Evolutionary conservation across 805 yeast genomes (phyloP), one percentile per base, ranked within the genome.

Genomic region (Kuraishia hungarica): DNA sequence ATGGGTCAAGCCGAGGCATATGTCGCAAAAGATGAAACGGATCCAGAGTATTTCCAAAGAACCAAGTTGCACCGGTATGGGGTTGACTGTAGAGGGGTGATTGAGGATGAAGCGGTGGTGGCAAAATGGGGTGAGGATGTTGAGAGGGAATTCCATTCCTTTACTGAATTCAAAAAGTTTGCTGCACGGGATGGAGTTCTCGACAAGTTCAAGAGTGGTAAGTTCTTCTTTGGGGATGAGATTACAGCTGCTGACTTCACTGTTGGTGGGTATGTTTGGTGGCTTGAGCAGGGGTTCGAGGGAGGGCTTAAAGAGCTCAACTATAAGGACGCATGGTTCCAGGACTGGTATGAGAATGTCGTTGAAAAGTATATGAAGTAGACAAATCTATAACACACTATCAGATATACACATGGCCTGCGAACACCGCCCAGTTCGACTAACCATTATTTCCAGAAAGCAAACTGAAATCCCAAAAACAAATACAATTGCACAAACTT

Each of bases 31-130:
- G 50, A 47, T 15, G 21, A 11, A 8, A 21, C 50, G 13, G 50
- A 47, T n/a, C 50, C 50, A 47, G 50, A 47, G 15, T 47, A 21
- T n/a, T 47, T 47, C 50, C 50, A 47, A n/a, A 47, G 50, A n/a
- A 47, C 50, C 15, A 47, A 23, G 17, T 10, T 21, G 19, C 20
- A 47, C 22, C 50, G 50, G 13, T 47, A 21, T 21, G 50, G 50
- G 5, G 23, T 47, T 47, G 50, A 47, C 50, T 47, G 50, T 15
- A 47, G 50, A 13, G 50, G 22, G 15, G 50, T 47, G 8, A 6
- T 20, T 20, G 21, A n/a, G 17, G 26, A 47, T 47, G 50, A 47
- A 2, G 17, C 15, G 17, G 3, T n/a, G 13, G 3, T 47, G 13
- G n/a, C 23, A 21, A 23, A 47, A 47, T 21, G 26, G 26, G 13